phyloP scores from a whole-genome alignment of 352 stramenopile species.

The Pythium graminicola region DNA sequence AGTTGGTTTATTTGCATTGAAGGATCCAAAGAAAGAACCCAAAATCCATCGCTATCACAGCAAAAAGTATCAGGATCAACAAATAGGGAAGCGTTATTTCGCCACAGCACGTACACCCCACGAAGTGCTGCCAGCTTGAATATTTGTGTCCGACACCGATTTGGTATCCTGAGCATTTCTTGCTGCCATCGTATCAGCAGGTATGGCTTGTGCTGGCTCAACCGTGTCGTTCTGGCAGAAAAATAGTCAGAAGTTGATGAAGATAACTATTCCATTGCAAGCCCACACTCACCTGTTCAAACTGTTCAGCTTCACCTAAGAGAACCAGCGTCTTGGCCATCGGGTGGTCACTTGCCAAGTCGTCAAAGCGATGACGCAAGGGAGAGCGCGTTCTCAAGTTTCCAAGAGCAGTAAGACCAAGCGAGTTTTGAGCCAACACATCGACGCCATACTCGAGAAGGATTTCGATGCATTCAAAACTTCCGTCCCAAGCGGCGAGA shows the following conservation, averaged over 20 bases:
- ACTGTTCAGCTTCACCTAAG: conserved; percentile 32
- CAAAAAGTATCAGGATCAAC: neutral
- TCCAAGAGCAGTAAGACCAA: conserved; percentile 40
- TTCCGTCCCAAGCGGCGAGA: conserved; percentile 59
- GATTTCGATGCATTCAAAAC: conserved; percentile 52
- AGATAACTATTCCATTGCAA: neutral
- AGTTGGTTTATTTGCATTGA: neutral
- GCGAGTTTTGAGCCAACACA: conserved; percentile 36
- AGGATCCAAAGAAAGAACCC: conserved; percentile 19
- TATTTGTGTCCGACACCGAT: neutral
- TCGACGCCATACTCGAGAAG: conserved; percentile 61
- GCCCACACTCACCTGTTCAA: conserved; percentile 11
- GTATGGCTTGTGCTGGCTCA: neutral
- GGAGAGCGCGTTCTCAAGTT: conserved; percentile 61
- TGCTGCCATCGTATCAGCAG: neutral
- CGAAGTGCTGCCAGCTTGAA: conserved; percentile 3
- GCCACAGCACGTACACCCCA: conserved; percentile 11
- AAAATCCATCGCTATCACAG: conserved; percentile 18
- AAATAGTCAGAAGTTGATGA: neutral
- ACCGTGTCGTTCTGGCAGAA: neutral
- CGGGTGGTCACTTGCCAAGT: conserved; percentile 40
- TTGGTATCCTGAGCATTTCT: neutral
- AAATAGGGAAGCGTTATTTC: neutral
- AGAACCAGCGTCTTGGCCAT: conserved; percentile 42
- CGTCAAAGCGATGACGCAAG: conserved; percentile 60